These are phyloP conservation scores for Solanum chmielewskii DNA, from an alignment of 257 asterid species.

Conservation along the genomic window DNA sequence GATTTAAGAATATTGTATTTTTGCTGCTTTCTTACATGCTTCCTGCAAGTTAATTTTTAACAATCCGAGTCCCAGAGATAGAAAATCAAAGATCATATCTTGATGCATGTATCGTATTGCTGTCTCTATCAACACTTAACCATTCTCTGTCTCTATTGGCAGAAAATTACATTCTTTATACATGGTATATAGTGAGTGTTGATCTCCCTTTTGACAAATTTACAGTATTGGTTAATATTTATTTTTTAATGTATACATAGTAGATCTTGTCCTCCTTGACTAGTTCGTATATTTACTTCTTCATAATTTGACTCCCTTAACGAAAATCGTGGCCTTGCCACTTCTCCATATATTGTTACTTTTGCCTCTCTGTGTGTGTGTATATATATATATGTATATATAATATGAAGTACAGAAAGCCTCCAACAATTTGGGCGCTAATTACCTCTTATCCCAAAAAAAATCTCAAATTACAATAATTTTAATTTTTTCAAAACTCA, in stretches of 20 bases:
- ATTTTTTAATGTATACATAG: too few relatives aligned
- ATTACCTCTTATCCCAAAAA: background rate
- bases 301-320: background rate
- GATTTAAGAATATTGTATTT: background rate
- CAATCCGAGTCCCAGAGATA: background rate
- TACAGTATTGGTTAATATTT: too few relatives aligned
- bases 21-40: background rate
- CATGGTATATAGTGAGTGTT: background rate
- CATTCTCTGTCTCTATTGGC: background rate
- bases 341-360: background rate
- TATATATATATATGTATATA: too few relatives aligned
- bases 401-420: too few relatives aligned
- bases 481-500: fast-evolving
- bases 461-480: too few relatives aligned
- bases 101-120: fast-evolving
- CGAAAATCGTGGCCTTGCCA: too few relatives aligned
- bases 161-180: too few relatives aligned
- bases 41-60: background rate
- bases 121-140: too few relatives aligned
- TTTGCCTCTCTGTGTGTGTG: background rate
- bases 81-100: background rate
- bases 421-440: too few relatives aligned
- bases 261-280: background rate
- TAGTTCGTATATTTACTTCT: background rate
- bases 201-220: background rate